Conservation (phyloP, 2,329 filamentous ascomycete species). For the Aulographum hederae region DNA sequence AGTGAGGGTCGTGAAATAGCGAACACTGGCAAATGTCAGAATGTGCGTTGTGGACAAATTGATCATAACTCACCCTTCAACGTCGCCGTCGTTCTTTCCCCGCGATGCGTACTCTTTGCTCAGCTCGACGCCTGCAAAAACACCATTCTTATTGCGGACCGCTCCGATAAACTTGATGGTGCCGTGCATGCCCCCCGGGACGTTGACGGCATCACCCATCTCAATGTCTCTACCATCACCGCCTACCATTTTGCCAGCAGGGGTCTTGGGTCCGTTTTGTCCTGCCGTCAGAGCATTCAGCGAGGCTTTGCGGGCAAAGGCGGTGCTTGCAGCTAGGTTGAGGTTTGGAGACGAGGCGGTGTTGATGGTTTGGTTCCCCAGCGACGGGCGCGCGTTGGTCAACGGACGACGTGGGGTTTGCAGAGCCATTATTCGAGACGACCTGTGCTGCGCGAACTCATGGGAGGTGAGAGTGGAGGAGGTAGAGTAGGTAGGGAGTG, state of each 20-base stretch:
- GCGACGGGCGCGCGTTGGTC: conserved; percentile 18
- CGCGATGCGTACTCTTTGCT: conserved; percentile 59
- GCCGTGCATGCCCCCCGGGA: conserved; percentile 83
- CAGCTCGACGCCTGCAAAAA: conserved; percentile 85
- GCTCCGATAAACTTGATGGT: conserved; percentile 74
- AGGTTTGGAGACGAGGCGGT: conserved; percentile 25
- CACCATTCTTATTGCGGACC: conserved; percentile 76
- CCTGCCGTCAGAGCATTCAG: conserved; percentile 46
- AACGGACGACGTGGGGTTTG: conserved; percentile 22
- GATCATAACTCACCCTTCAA: conserved; percentile 57
- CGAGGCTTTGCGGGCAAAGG: conserved; percentile 51
- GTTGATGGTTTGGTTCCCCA: conserved; percentile 14
- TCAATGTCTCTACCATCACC: conserved; percentile 30
- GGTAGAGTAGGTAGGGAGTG: no score
- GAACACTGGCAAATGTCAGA: conserved; percentile 19
- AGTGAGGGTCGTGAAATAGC: conserved; percentile 65
- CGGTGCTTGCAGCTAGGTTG: conserved; percentile 19
- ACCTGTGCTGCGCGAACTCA: not conserved
- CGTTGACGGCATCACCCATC: conserved; percentile 73
- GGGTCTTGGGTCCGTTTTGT: conserved; percentile 16
- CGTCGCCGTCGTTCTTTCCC: conserved; percentile 92
- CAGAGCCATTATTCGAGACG: conserved; percentile 14
- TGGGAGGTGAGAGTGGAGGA: not conserved
- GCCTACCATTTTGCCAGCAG: conserved; percentile 13
- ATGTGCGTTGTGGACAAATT: no score